phyloP scores from a whole-genome alignment of 305 asterid species.

The Rubia tinctorum region DNA sequence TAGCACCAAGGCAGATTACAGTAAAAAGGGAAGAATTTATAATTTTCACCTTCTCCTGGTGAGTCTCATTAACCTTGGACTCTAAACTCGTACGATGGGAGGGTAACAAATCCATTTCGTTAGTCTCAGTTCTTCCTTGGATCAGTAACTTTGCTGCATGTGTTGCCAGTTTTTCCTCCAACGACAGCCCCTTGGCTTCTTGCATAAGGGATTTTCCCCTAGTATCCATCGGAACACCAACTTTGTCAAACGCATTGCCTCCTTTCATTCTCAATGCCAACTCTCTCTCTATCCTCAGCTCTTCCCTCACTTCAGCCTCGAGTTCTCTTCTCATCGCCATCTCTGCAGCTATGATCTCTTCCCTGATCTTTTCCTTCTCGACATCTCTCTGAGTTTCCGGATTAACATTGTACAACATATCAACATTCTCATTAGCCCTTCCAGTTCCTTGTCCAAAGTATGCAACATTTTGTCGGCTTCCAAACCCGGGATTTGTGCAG shows the following conservation, averaged over 20 bases:
- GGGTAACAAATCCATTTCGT: conserved; percentile 10
- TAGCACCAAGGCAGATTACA: too few relatives aligned
- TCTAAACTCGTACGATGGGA: conserved; percentile 11
- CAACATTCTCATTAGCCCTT: too few relatives aligned
- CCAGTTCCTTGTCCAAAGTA: too few relatives aligned
- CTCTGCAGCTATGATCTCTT: conserved; percentile 50
- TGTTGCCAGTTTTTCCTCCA: neutral
- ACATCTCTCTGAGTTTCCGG: too few relatives aligned
- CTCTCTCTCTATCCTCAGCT: conserved; percentile 47
- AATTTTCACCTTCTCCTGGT: conserved; percentile 9
- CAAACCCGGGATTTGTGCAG: too few relatives aligned
- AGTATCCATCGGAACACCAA: conserved; percentile 21
- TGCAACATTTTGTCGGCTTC: too few relatives aligned
- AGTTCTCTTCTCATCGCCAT: conserved; percentile 38
- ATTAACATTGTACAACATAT: too few relatives aligned
- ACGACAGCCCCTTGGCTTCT: conserved; percentile 4
- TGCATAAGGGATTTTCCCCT: conserved; percentile 16
- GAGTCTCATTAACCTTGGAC: conserved; percentile 23
- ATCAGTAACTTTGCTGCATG: conserved; percentile 25
- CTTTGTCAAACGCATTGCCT: conserved; percentile 3
- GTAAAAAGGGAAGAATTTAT: too few relatives aligned
- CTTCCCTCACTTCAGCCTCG: conserved; percentile 61
- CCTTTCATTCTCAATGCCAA: conserved; percentile 29
- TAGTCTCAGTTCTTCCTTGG: conserved; percentile 18
- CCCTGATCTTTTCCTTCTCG: conserved; percentile 33